Percentiles rank a stretch among this genome's conserved stretches.
phyloP scores from a whole-genome alignment of 768 basidiomycete species.

The Boletus reticuloceps region DNA sequence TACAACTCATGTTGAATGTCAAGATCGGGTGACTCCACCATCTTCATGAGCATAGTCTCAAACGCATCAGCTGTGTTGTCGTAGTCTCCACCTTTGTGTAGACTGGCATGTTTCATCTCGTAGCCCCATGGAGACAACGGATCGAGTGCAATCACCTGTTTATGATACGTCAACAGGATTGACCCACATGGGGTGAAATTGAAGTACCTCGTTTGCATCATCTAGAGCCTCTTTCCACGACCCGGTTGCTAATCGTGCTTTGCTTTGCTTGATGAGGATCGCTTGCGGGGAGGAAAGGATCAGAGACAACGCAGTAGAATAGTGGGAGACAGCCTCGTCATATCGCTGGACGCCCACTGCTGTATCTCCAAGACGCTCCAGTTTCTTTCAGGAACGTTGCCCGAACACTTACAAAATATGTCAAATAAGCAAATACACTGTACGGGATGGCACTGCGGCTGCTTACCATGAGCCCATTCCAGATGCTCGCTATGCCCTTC shows the following conservation, averaged over 20 bases:
- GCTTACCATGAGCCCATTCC: too few relatives aligned
- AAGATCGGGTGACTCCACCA: background rate
- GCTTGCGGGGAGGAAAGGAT: background rate
- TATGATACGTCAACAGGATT: too few relatives aligned
- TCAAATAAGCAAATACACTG: background rate
- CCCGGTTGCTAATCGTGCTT: background rate
- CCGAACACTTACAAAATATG: background rate
- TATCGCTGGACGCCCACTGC: background rate
- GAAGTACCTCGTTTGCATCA: background rate
- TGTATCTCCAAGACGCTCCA: background rate
- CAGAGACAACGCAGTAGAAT: background rate
- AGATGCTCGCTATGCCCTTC: too few relatives aligned
- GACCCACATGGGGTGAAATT: too few relatives aligned
- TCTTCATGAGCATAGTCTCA: background rate
- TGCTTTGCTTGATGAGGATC: background rate
- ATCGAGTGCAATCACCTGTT: background rate
- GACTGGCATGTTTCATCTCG: background rate
- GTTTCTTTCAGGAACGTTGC: background rate
- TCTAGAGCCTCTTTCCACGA: background rate
- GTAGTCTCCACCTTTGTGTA: background rate
- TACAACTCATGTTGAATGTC: too few relatives aligned
- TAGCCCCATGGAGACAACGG: background rate
- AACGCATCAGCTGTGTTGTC: background rate
- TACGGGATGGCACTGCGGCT: too few relatives aligned
- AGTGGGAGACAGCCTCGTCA: background rate